phyloP scores from a whole-genome alignment of 2,329 filamentous ascomycete genomes.

The Biscogniauxia sp. region DNA sequence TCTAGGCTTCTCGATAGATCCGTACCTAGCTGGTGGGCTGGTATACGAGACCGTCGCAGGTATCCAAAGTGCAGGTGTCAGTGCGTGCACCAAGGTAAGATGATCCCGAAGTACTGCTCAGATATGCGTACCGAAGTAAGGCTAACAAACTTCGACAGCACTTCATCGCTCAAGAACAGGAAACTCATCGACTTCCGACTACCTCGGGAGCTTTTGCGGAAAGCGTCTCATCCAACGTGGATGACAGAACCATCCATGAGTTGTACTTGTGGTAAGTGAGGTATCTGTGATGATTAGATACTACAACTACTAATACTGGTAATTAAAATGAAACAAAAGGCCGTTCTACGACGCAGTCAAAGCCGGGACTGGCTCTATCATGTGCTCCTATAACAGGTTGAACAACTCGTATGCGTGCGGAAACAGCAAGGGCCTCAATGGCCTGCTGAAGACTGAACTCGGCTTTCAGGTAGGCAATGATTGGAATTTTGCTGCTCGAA shows the following conservation, averaged over 20 bases:
- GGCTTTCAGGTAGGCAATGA: slow-evolving; percentile 36
- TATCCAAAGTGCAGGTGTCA: slow-evolving; percentile 33
- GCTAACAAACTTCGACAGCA: slow-evolving; percentile 62
- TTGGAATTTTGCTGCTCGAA: slow-evolving; percentile 8
- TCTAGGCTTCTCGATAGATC: slow-evolving; percentile 28
- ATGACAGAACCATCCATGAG: slow-evolving; percentile 55
- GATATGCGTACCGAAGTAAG: neutral
- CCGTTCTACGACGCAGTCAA: slow-evolving; percentile 47
- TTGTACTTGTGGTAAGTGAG: slow-evolving; percentile 49
- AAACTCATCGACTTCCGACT: slow-evolving; percentile 56
- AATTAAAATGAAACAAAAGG: slow-evolving; percentile 44
- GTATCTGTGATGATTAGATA: neutral
- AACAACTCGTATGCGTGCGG: slow-evolving; percentile 51
- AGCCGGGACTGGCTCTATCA: slow-evolving; percentile 35
- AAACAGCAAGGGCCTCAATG: slow-evolving; percentile 47
- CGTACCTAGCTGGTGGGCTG: slow-evolving; percentile 54
- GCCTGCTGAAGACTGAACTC: slow-evolving; percentile 45
- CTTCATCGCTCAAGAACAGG: slow-evolving; percentile 66
- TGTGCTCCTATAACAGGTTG: slow-evolving; percentile 45
- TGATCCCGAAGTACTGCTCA: neutral
- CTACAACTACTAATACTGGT: neutral
- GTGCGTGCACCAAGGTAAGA: slow-evolving; percentile 17
- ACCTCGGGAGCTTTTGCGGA: slow-evolving; percentile 59
- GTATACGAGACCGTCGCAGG: slow-evolving; percentile 51
- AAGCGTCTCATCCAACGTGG: slow-evolving; percentile 43